Conservation (phyloP, 2,329 filamentous ascomycete genomes). For the Anthostomella pinea region DNA sequence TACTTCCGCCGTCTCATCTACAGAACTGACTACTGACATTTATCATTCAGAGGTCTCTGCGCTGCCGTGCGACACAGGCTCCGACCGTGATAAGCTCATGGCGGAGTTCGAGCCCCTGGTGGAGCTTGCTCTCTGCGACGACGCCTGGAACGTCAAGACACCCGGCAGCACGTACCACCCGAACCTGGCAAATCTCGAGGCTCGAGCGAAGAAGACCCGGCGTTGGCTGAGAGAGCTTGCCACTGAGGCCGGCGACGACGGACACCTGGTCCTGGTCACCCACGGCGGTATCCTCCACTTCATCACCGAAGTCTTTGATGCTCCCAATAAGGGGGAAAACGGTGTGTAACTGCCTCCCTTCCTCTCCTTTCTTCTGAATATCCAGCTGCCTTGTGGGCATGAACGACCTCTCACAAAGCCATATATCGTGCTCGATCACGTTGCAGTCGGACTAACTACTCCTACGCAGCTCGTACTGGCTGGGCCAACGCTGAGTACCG, state of each 20-base stretch:
- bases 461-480: conserved; percentile 55
- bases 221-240: conserved; percentile 52
- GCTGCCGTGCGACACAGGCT: conserved; percentile 74
- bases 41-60: conserved; percentile 76
- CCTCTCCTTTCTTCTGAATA: neutral
- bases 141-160: conserved; percentile 71
- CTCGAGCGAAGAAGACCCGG: conserved; percentile 59
- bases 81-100: conserved; percentile 49
- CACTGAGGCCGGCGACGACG: conserved; percentile 44
- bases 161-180: conserved; percentile 44
- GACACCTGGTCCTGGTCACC: conserved; percentile 71
- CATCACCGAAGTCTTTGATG: conserved; percentile 77
- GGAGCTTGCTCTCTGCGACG: conserved; percentile 59
- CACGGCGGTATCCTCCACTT: conserved; percentile 86
- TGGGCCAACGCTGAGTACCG: conserved; percentile 74
- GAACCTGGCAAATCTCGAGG: conserved; percentile 51
- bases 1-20: no score
- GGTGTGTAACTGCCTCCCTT: conserved; percentile 33
- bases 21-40: no score
- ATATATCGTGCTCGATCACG: neutral
- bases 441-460: conserved; percentile 3
- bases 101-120: conserved; percentile 60
- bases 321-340: conserved; percentile 42
- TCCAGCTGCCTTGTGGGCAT: neutral
- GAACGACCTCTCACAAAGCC: neutral